These are phyloP conservation scores for Lactifluus pinguis DNA, from an alignment of 768 basidiomycete genomes.

Conservation along the genomic window DNA sequence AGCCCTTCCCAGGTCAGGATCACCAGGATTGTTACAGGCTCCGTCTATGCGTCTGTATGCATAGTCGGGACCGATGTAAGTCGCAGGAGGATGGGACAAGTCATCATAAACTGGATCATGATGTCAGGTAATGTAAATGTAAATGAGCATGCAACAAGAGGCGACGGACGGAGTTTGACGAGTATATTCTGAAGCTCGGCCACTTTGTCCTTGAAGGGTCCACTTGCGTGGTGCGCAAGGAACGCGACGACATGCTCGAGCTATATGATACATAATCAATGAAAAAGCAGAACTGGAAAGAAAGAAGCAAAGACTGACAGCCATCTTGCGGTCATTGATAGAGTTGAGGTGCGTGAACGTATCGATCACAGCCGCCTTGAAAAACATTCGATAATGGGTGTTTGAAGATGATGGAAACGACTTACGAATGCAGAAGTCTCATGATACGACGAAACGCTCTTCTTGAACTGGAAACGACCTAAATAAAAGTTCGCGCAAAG, in stretches of 20 bases:
- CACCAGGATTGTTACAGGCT: conserved; percentile 58
- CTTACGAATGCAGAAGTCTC: conserved; percentile 5
- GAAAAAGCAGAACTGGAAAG: not conserved
- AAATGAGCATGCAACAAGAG: not conserved
- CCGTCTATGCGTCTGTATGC: conserved; percentile 73
- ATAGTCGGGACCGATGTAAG: conserved; percentile 52
- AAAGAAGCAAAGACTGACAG: conserved; percentile 36
- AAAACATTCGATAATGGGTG: not conserved
- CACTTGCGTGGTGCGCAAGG: conserved; percentile 39
- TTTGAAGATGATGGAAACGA: not conserved
- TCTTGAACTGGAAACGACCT: conserved; percentile 8
- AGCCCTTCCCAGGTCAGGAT: conserved; percentile 70
- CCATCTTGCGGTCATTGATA: conserved; percentile 70
- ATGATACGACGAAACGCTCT: not conserved
- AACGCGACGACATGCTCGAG: conserved; percentile 63
- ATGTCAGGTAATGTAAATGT: not conserved
- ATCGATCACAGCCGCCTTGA: conserved; percentile 54
- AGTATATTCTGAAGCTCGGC: conserved; percentile 32
- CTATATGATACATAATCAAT: conserved; percentile 28
- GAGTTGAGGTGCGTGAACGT: conserved; percentile 46
- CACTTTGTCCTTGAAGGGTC: conserved; percentile 33
- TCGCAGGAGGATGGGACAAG: conserved; percentile 68
- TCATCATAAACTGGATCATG: conserved; percentile 62
- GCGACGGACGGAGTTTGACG: conserved; percentile 42
- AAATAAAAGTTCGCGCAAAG: not conserved